A percentile compares a stretch with the other conserved stretches of the same genome.
Conservation (phyloP, 2,329 filamentous ascomycete genomes). For the Fusarium albidum region DNA sequence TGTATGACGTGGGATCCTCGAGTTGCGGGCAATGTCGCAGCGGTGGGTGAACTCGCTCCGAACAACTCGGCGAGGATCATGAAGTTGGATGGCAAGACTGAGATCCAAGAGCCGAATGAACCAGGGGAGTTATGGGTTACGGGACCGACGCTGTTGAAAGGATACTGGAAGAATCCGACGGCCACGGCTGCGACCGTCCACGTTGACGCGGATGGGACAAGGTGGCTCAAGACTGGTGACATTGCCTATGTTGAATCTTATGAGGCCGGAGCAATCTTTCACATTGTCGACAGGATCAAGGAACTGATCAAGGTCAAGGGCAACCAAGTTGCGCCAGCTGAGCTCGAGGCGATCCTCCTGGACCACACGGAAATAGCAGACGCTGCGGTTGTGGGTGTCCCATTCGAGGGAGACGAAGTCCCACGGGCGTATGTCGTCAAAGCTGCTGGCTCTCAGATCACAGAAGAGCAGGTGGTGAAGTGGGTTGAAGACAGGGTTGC, state of each 20-base stretch:
- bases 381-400: slow-evolving; percentile 67
- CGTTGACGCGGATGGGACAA: slow-evolving; percentile 54
- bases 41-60: slow-evolving; percentile 46
- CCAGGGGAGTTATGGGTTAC: slow-evolving; percentile 77
- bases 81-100: slow-evolving; percentile 59
- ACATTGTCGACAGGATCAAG: slow-evolving; percentile 77
- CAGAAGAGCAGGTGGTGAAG: slow-evolving; percentile 57
- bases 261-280: slow-evolving; percentile 54
- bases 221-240: slow-evolving; percentile 81
- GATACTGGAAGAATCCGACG: slow-evolving; percentile 77
- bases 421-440: slow-evolving; percentile 69
- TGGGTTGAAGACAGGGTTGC: slow-evolving; percentile 72
- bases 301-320: slow-evolving; percentile 72
- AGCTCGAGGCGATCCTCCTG: slow-evolving; percentile 77
- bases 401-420: slow-evolving; percentile 58
- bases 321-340: slow-evolving; percentile 78
- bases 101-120: slow-evolving; percentile 55
- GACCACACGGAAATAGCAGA: slow-evolving; percentile 75
- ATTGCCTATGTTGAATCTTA: slow-evolving; percentile 72
- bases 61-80: slow-evolving; percentile 68
- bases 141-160: slow-evolving; percentile 76
- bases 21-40: slow-evolving; percentile 6
- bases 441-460: slow-evolving; percentile 46
- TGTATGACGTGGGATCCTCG: slow-evolving; percentile 76
- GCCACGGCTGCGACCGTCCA: slow-evolving; percentile 69